phyloP scores from a whole-genome alignment of 306 rosid genomes.

The Casuarina cunninghamiana region DNA sequence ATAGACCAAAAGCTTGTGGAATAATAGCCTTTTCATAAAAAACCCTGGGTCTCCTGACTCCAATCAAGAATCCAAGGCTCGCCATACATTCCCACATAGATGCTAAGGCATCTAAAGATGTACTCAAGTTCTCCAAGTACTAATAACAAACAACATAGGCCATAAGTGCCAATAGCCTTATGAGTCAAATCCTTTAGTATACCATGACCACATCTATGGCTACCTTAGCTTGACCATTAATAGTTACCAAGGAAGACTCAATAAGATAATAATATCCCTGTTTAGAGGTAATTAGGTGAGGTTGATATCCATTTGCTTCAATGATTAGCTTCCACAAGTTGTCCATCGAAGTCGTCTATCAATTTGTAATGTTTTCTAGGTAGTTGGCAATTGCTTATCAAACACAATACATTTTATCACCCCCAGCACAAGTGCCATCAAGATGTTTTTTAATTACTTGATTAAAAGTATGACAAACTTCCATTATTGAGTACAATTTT shows the following conservation, averaged over 20 bases:
- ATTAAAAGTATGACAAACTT: slow-evolving; percentile 82
- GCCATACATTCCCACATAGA: no score
- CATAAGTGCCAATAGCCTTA: slow-evolving; percentile 45
- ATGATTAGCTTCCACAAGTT: slow-evolving; percentile 82
- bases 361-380: slow-evolving; percentile 83
- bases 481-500: slow-evolving; percentile 82
- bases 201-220: slow-evolving; percentile 89
- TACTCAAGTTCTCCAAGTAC: no score
- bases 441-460: slow-evolving; percentile 86
- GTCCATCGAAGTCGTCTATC: slow-evolving; percentile 95
- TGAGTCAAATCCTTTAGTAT: slow-evolving; percentile 74
- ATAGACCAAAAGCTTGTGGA: no score
- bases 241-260: slow-evolving; percentile 71
- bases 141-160: no score
- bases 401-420: slow-evolving; percentile 84
- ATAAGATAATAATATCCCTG: slow-evolving; percentile 92
- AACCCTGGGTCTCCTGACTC: no score
- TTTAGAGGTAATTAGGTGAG: slow-evolving; percentile 91
- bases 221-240: slow-evolving; percentile 94
- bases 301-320: slow-evolving; percentile 98
- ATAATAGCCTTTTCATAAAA: no score
- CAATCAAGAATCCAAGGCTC: no score
- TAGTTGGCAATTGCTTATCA: slow-evolving; percentile 94
- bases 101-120: no score
- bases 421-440: slow-evolving; percentile 91